A percentile compares a stretch with the other conserved stretches of the same genome.
Evolutionary conservation across 1,139 yeast species (phyloP).

Genomic region (Kodamaea arcana): DNA sequence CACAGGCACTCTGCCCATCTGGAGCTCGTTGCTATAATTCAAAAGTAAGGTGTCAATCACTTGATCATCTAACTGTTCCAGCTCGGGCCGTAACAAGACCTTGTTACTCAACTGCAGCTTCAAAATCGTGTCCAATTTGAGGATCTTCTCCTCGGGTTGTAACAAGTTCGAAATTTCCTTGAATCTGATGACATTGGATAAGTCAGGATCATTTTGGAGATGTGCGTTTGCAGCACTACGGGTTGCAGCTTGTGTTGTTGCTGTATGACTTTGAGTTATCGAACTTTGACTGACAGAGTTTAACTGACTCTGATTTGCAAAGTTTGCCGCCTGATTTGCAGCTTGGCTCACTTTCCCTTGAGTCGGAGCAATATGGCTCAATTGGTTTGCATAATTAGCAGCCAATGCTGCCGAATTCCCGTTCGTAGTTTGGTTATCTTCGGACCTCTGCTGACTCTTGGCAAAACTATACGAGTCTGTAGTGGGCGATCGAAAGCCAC

Average conservation of each 20-base stretch:
- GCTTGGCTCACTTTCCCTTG: neutral
- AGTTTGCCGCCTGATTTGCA: neutral
- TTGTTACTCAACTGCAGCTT: slow-evolving; percentile 34
- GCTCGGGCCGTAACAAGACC: slow-evolving; percentile 18
- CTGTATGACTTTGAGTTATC: too few relatives aligned
- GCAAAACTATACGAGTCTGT: slow-evolving; percentile 5
- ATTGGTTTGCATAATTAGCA: neutral
- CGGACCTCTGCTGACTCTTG: slow-evolving; percentile 1
- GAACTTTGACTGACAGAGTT: too few relatives aligned
- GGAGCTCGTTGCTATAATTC: slow-evolving; percentile 32
- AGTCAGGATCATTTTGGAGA: neutral
- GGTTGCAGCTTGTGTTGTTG: neutral
- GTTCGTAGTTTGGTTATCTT: too few relatives aligned
- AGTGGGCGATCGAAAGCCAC: slow-evolving; percentile 9
- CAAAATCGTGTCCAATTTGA: slow-evolving; percentile 38
- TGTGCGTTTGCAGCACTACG: neutral
- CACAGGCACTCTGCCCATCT: slow-evolving; percentile 33
- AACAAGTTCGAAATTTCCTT: slow-evolving; percentile 34
- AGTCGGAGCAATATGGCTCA: neutral
- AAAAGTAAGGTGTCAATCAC: slow-evolving; percentile 41
- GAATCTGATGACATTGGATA: slow-evolving; percentile 20
- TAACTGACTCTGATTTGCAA: neutral
- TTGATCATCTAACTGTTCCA: slow-evolving; percentile 30
- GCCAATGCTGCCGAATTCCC: too few relatives aligned
- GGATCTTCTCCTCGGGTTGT: slow-evolving; percentile 35